A percentile compares a stretch with the other conserved stretches of the same genome.
Evolutionary conservation across 805 yeast genomes (phyloP).

Genomic region (Candida qinlingensis): DNA sequence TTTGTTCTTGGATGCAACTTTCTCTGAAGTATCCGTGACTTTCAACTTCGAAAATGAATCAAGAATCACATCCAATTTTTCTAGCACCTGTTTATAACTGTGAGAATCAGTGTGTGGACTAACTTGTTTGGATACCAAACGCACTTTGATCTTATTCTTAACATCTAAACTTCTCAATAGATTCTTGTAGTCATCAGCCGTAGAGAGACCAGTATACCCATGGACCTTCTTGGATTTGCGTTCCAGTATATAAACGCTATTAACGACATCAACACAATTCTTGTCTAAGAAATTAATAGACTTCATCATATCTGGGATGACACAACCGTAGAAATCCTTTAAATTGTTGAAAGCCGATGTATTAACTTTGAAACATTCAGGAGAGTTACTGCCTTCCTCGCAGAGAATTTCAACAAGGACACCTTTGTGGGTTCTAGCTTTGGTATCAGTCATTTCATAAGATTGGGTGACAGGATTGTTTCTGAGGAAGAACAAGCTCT

Average conservation of each 20-base stretch:
- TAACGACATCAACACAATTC: neutral
- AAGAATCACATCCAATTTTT: neutral
- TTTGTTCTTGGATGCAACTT: neutral
- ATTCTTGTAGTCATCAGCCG: conserved; percentile 35
- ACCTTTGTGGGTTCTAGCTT: too few relatives aligned
- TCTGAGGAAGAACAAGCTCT: too few relatives aligned
- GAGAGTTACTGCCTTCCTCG: neutral
- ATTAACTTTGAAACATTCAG: neutral
- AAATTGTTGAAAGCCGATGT: neutral
- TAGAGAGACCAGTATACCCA: conserved; percentile 34
- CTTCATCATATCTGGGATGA: neutral
- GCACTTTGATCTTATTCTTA: neutral
- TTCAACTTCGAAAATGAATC: neutral
- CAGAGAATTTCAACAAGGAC: neutral
- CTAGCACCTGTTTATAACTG: neutral
- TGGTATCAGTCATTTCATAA: too few relatives aligned
- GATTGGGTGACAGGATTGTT: too few relatives aligned
- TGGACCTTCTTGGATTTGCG: conserved; percentile 46
- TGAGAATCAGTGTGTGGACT: neutral
- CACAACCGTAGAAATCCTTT: neutral
- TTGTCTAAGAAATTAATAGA: neutral
- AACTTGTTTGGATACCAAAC: neutral
- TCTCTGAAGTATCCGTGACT: neutral
- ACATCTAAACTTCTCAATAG: conserved; percentile 33
- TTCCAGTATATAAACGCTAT: conserved; percentile 4